phyloP scores from a whole-genome alignment of 345 rosid species.

The Nasturtium officinale region DNA sequence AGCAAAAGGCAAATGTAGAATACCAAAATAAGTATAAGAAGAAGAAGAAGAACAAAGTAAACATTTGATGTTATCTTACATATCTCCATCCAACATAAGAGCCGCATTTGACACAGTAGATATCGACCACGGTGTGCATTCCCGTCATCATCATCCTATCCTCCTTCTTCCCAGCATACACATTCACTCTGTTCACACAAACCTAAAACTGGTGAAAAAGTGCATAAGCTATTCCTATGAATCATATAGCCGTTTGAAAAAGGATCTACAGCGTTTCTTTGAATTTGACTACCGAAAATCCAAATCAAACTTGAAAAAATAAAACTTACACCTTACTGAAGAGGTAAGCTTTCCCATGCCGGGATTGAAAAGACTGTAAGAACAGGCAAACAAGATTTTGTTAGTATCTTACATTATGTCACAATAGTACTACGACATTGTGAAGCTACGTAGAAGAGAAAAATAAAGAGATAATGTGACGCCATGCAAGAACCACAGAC shows the following conservation, averaged over 20 bases:
- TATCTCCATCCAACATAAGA: constrained; percentile 88
- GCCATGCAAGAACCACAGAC: neutral
- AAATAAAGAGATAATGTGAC: neutral
- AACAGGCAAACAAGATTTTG: neutral
- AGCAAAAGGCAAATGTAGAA: constrained; percentile 18
- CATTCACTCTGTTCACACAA: constrained; percentile 60
- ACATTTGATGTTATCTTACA: constrained; percentile 45
- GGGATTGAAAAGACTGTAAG: constrained; percentile 76
- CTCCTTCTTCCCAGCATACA: constrained; percentile 70
- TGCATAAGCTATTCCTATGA: neutral
- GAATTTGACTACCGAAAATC: neutral
- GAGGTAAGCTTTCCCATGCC: constrained; percentile 99
- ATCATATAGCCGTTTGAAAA: neutral
- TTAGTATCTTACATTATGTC: constrained; percentile 9
- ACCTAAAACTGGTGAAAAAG: neutral
- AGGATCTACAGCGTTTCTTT: neutral
- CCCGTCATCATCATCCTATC: constrained; percentile 92
- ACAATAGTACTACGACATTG: neutral
- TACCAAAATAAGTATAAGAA: constrained; percentile 46
- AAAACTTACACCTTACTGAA: constrained; percentile 96
- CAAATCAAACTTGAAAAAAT: constrained; percentile 28
- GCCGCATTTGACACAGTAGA: constrained; percentile 84
- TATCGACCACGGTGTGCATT: constrained; percentile 84
- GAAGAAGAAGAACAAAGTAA: constrained; percentile 29
- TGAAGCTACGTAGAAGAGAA: neutral